phyloP scores from a whole-genome alignment of 192 early-diverging fungal genomes.

The Neocallimastix lanati region DNA sequence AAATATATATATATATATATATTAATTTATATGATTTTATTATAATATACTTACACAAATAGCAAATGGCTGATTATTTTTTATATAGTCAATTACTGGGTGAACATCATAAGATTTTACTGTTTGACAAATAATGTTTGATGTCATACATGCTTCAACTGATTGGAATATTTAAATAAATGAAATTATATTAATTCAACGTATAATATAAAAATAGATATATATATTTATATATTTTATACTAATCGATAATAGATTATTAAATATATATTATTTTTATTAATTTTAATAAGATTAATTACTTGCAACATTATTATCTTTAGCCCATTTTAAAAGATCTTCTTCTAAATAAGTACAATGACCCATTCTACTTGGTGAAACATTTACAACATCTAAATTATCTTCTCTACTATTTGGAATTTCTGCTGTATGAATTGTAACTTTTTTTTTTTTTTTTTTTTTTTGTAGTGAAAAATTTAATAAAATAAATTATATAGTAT shows the following conservation, averaged over 20 bases:
- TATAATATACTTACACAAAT: constrained; percentile 15
- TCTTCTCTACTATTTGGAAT: constrained; percentile 22
- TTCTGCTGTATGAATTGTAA: constrained; percentile 37
- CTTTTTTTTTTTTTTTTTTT: background rate
- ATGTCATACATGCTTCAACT: constrained; percentile 45
- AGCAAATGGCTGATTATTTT: constrained; percentile 17
- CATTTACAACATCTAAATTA: constrained; percentile 9
- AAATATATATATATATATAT: background rate
- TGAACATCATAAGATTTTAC: constrained; percentile 25
- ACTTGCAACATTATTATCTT: constrained; percentile 1
- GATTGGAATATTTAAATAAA: too few relatives aligned
- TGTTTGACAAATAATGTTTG: constrained; percentile 36
- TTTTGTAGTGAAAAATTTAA: too few relatives aligned
- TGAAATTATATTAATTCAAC: too few relatives aligned
- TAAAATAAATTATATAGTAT: too few relatives aligned
- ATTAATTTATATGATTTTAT: too few relatives aligned
- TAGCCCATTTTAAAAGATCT: constrained; percentile 1
- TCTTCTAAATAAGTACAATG: constrained; percentile 30
- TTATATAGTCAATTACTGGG: constrained; percentile 23
- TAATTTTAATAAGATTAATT: constrained; percentile 1
- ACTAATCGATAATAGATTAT: too few relatives aligned
- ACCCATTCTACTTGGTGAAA: constrained; percentile 27
- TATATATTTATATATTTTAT: too few relatives aligned
- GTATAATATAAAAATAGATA: too few relatives aligned
- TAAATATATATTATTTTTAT: too few relatives aligned